phyloP scores from a whole-genome alignment of 345 rosid genomes.

The Limnanthes douglasii region DNA sequence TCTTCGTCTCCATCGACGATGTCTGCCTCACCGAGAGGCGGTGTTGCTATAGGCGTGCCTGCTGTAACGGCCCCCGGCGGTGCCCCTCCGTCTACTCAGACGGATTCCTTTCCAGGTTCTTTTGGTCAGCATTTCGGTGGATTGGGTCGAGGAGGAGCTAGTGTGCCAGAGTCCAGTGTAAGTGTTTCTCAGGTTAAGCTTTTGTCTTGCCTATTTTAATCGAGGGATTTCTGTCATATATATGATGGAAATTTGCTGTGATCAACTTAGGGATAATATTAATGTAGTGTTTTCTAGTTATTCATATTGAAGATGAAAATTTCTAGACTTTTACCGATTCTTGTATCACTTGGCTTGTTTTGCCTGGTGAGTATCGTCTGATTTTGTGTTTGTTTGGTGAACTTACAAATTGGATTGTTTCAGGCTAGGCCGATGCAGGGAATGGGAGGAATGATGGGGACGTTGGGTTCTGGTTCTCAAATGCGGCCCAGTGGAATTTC shows the following conservation, averaged over 20 bases:
- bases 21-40: conserved; percentile 32
- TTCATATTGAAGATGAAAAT: too few relatives aligned
- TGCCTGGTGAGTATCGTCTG: too few relatives aligned
- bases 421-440: conserved; percentile 54
- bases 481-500: conserved; percentile 56
- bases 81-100: conserved; percentile 23
- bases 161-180: conserved; percentile 32
- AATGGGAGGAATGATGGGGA: conserved; percentile 51
- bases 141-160: conserved; percentile 30
- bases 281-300: too few relatives aligned
- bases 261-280: too few relatives aligned
- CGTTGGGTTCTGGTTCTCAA: conserved; percentile 46
- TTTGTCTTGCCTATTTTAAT: too few relatives aligned
- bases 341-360: too few relatives aligned
- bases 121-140: conserved; percentile 56
- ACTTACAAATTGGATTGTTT: conserved; percentile 3
- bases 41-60: conserved; percentile 60
- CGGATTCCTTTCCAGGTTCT: conserved; percentile 44
- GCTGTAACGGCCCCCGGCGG: conserved; percentile 27
- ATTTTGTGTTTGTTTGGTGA: neutral
- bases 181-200: conserved; percentile 32
- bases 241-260: too few relatives aligned
- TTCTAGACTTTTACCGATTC: too few relatives aligned
- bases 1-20: conserved; percentile 24
- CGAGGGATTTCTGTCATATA: too few relatives aligned